A percentile compares a stretch with the other conserved stretches of the same genome.
phyloP scores from a whole-genome alignment of 1,284 basidiomycete genomes.

The Rhodotorula sp. region DNA sequence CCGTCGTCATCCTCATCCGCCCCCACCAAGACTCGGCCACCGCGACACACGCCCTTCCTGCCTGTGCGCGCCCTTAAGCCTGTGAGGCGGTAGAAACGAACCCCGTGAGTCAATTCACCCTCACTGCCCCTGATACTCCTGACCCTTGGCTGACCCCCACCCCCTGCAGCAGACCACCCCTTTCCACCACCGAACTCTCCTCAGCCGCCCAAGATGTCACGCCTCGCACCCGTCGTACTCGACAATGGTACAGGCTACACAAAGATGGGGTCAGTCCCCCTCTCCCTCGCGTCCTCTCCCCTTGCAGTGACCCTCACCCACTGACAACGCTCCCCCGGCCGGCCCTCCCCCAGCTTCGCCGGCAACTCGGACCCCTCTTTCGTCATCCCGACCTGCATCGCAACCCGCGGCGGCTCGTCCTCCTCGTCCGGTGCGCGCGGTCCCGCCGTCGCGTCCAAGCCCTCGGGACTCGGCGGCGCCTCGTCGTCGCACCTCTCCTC shows the following conservation, averaged over 20 bases:
- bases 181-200: background rate
- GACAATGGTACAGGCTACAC: conserved; percentile 98
- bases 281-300: background rate
- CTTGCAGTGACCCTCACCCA: background rate
- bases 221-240: conserved; percentile 62
- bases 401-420: conserved; percentile 59
- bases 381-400: conserved; percentile 94
- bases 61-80: too few species aligned
- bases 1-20: too few species aligned
- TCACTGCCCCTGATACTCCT: too few species aligned
- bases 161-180: too few species aligned
- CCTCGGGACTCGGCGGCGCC: conserved; percentile 51
- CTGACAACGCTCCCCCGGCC: conserved; percentile 6
- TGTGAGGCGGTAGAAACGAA: too few species aligned
- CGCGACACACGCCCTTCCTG: too few species aligned
- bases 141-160: background rate
- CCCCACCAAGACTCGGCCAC: too few species aligned
- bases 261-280: conserved; percentile 78
- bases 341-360: conserved; percentile 67
- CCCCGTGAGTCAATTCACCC: too few species aligned
- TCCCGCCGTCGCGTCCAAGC: conserved; percentile 76
- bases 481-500: conserved; percentile 68
- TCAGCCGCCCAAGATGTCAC: conserved; percentile 14
- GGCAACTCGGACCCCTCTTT: conserved; percentile 99
- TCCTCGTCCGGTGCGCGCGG: conserved; percentile 55